Evolutionary conservation across 2,329 filamentous ascomycete species (phyloP).

Genomic region (Xylariaceae sp.): DNA sequence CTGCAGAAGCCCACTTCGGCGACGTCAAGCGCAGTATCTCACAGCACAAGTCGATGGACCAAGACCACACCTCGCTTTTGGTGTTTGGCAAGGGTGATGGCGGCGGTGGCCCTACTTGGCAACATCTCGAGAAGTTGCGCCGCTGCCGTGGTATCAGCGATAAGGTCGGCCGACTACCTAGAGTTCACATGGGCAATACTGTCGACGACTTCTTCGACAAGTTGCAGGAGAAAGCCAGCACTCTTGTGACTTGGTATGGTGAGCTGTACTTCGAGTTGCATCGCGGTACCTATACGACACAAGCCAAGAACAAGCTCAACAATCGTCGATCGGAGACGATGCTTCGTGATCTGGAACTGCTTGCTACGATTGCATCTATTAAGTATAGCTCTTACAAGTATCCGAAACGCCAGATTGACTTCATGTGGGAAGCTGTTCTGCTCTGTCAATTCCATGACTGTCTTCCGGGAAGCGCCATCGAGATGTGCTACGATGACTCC

Average conservation of each 20-base stretch:
- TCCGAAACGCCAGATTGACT: constrained; percentile 88
- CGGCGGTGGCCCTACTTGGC: constrained; percentile 89
- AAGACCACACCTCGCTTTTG: constrained; percentile 84
- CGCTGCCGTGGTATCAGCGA: constrained; percentile 90
- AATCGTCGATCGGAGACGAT: constrained; percentile 84
- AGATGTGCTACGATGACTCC: constrained; percentile 98
- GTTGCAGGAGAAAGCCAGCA: constrained; percentile 73
- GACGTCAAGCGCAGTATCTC: constrained; percentile 86
- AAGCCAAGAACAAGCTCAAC: constrained; percentile 95
- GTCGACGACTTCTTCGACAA: constrained; percentile 93
- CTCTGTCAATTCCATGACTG: constrained; percentile 98
- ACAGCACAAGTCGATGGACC: constrained; percentile 93
- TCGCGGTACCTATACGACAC: constrained; percentile 94
- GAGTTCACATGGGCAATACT: constrained; percentile 82
- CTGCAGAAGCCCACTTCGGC: constrained; percentile 88
- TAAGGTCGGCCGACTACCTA: constrained; percentile 76
- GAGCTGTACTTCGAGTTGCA: constrained; percentile 98
- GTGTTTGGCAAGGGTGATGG: constrained; percentile 97
- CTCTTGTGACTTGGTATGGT: constrained; percentile 94
- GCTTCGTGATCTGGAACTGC: constrained; percentile 81
- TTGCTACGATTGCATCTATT: constrained; percentile 82
- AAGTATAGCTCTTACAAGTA: constrained; percentile 75
- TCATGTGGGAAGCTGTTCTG: constrained; percentile 90
- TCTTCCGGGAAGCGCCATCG: constrained; percentile 88
- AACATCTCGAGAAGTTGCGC: constrained; percentile 91